Evolutionary conservation across 192 early-diverging fungal genomes (phyloP).

Genomic region (Linnemannia hyalina): DNA sequence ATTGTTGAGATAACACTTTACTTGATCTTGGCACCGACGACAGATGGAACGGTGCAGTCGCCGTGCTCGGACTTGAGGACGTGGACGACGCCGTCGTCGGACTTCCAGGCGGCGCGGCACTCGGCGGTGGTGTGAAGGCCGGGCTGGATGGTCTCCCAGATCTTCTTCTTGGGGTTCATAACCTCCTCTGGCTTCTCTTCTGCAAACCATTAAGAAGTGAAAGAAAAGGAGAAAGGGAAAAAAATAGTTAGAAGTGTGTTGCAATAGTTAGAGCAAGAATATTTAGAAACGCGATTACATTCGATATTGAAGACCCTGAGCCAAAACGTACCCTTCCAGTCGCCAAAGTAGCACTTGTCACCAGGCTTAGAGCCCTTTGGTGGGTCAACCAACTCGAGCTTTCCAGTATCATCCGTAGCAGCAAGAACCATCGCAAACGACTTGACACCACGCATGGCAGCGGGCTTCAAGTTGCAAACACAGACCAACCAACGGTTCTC

Average conservation of each 20-base stretch:
- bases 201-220: background rate
- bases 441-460: conserved; percentile 93
- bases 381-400: conserved; percentile 93
- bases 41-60: conserved; percentile 72
- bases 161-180: conserved; percentile 98
- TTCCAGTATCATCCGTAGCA: conserved; percentile 87
- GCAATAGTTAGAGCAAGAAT: background rate
- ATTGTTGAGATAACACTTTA: conserved; percentile 39
- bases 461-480: conserved; percentile 97
- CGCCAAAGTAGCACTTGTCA: conserved; percentile 92
- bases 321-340: conserved; percentile 74
- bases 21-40: conserved; percentile 80
- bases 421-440: conserved; percentile 97
- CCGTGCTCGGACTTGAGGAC: conserved; percentile 59
- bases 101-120: conserved; percentile 73
- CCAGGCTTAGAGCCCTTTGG: conserved; percentile 89
- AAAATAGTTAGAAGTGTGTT: background rate
- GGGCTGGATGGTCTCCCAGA: conserved; percentile 97
- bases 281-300: background rate
- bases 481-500: conserved; percentile 76
- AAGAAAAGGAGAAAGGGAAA: background rate
- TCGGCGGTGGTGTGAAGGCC: conserved; percentile 81
- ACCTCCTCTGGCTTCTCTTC: conserved; percentile 83
- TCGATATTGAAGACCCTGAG: too few species aligned
- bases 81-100: conserved; percentile 64